Evolutionary conservation across 2,329 filamentous ascomycete species (phyloP).

Genomic region (Monosporascus sp.): DNA sequence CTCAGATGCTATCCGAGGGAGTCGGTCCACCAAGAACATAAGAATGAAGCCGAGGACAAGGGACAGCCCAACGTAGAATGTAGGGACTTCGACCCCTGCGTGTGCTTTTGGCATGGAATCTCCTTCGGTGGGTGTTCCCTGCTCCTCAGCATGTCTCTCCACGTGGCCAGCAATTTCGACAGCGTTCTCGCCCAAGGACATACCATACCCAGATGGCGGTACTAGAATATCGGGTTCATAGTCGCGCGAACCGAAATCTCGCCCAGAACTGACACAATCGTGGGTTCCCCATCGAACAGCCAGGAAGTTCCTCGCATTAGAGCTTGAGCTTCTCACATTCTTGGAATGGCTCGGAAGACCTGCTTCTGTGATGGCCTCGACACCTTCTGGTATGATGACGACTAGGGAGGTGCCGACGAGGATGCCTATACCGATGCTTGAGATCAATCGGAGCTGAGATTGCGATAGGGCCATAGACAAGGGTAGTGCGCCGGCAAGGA

Average conservation of each 20-base stretch:
- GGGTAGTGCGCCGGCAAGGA: slow-evolving; percentile 85
- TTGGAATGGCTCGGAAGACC: slow-evolving; percentile 28
- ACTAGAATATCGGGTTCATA: not conserved
- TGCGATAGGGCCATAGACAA: slow-evolving; percentile 83
- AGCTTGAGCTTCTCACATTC: slow-evolving; percentile 14
- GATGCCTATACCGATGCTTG: slow-evolving; percentile 87
- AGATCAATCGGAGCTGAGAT: slow-evolving; percentile 82
- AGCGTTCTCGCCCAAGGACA: not conserved
- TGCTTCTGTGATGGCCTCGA: slow-evolving; percentile 76
- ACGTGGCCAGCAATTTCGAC: slow-evolving; percentile 3
- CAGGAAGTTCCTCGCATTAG: slow-evolving; percentile 7
- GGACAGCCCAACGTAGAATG: slow-evolving; percentile 78
- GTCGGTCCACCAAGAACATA: slow-evolving; percentile 92
- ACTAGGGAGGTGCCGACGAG: slow-evolving; percentile 92
- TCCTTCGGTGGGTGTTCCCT: slow-evolving; percentile 7
- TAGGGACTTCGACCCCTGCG: slow-evolving; percentile 48
- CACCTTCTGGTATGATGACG: slow-evolving; percentile 94
- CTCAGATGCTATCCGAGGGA: slow-evolving; percentile 68
- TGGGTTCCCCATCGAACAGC: slow-evolving; percentile 13
- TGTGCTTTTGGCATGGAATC: slow-evolving; percentile 19
- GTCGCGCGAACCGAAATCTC: slow-evolving; percentile 1
- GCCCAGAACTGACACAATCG: slow-evolving; percentile 1
- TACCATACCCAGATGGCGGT: not conserved
- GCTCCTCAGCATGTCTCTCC: slow-evolving; percentile 17
- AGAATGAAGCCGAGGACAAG: slow-evolving; percentile 85